Conservation (phyloP, 1,139 yeast species). For the Hyphopichia fennica region DNA sequence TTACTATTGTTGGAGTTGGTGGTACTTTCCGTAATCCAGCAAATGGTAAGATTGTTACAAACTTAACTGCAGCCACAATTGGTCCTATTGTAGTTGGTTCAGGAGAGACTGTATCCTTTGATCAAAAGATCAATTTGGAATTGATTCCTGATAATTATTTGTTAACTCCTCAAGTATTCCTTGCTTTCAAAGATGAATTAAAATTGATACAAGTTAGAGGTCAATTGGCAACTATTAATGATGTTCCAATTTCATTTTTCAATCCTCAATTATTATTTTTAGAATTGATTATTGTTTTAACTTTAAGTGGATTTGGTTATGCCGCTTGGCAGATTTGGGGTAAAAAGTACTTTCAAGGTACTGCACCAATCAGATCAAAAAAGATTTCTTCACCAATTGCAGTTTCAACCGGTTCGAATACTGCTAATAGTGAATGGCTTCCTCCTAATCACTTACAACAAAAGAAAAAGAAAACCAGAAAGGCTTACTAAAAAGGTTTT, state of each 20-base stretch:
- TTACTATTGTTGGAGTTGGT: slow-evolving; percentile 68
- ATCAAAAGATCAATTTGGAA: slow-evolving; percentile 56
- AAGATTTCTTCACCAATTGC: neutral
- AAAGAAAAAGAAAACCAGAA: slow-evolving; percentile 1
- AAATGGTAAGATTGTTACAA: slow-evolving; percentile 52
- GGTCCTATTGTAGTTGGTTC: slow-evolving; percentile 60
- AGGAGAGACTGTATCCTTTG: slow-evolving; percentile 49
- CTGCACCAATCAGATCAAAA: slow-evolving; percentile 33
- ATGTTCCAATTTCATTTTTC: slow-evolving; percentile 66
- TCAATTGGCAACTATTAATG: slow-evolving; percentile 59
- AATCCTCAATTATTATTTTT: slow-evolving; percentile 71
- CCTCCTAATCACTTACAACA: neutral
- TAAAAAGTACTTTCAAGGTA: slow-evolving; percentile 36
- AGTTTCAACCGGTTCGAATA: neutral
- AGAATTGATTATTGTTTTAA: slow-evolving; percentile 51
- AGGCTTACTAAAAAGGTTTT: neutral
- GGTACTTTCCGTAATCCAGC: slow-evolving; percentile 65
- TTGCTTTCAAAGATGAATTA: slow-evolving; percentile 52
- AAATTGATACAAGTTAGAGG: slow-evolving; percentile 60
- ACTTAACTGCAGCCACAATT: slow-evolving; percentile 63
- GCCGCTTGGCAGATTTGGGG: slow-evolving; percentile 47
- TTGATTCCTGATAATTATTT: slow-evolving; percentile 60
- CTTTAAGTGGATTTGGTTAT: slow-evolving; percentile 55
- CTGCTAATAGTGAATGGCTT: neutral
- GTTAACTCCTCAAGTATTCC: slow-evolving; percentile 60